These are phyloP conservation scores for Reutealis trisperma DNA, from an alignment of 345 rosid species.

Conservation along the genomic window DNA sequence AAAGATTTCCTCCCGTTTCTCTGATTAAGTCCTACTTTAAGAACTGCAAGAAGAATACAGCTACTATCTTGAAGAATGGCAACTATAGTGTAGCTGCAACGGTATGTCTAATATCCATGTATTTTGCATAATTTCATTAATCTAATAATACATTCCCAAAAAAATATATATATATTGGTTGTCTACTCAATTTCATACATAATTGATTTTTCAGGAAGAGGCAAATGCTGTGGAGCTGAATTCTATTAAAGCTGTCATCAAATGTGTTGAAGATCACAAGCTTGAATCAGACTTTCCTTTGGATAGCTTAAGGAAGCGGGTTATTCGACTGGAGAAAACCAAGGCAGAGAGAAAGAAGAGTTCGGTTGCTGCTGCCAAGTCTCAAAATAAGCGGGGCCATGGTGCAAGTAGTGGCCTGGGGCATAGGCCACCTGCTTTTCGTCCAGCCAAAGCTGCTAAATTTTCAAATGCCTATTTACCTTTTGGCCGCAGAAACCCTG, in stretches of 20 bases:
- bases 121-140: background rate
- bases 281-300: conserved; percentile 50
- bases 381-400: conserved; percentile 44
- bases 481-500: conserved; percentile 37
- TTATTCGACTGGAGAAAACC: conserved; percentile 44
- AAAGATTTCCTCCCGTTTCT: conserved; percentile 48
- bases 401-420: conserved; percentile 32
- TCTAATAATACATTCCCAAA: too few relatives aligned
- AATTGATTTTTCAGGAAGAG: conserved; percentile 48
- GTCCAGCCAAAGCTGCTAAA: conserved; percentile 49
- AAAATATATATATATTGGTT: background rate
- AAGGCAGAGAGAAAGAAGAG: conserved; percentile 48
- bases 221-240: conserved; percentile 48
- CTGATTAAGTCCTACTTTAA: conserved; percentile 50
- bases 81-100: conserved; percentile 37
- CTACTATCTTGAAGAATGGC: conserved; percentile 39
- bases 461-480: conserved; percentile 41
- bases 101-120: conserved; percentile 19
- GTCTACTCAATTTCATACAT: background rate
- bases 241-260: conserved; percentile 51
- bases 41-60: conserved; percentile 44
- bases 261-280: conserved; percentile 61
- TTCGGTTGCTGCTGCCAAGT: conserved; percentile 35
- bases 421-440: conserved; percentile 38
- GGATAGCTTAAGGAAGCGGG: conserved; percentile 46